A percentile compares a stretch with the other conserved stretches of the same genome.
These are phyloP conservation scores for Mortierella sp. DNA, from an alignment of 371 early-diverging fungal species.

Conservation along the genomic window DNA sequence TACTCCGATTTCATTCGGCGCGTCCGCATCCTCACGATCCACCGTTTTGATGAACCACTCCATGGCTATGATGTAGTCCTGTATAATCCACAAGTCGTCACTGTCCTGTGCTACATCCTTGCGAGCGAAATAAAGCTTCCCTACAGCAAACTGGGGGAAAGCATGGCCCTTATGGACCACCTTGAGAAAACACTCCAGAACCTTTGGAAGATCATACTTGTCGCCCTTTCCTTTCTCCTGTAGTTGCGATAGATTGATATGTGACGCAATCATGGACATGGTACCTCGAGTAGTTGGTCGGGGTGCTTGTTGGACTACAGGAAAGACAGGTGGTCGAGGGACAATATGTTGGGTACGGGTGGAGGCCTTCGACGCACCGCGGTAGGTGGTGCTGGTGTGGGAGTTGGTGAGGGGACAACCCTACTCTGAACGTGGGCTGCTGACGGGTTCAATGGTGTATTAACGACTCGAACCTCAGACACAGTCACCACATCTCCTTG, in stretches of 20 bases:
- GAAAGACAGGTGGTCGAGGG: neutral
- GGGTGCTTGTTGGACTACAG: neutral
- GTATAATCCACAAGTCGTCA: neutral
- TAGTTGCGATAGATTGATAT: neutral
- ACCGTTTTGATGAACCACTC: conserved; percentile 64
- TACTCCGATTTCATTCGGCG: neutral
- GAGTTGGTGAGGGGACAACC: neutral
- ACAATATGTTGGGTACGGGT: neutral
- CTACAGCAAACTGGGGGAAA: neutral
- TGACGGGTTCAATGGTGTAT: too few species aligned
- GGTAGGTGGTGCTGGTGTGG: too few species aligned
- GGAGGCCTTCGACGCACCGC: neutral
- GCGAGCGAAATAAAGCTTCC: conserved; percentile 4
- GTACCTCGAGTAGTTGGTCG: neutral
- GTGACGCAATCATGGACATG: neutral
- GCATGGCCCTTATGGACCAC: too few species aligned
- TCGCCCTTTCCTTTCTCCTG: neutral
- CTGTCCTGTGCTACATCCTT: neutral
- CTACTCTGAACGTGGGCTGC: neutral
- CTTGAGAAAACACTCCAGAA: too few species aligned
- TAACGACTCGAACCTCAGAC: too few species aligned
- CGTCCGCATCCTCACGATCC: conserved; percentile 9
- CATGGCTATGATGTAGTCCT: conserved; percentile 15
- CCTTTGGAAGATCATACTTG: neutral
- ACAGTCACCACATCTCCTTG: too few species aligned